Base-by-base conservation (phyloP, 2,329 filamentous ascomycete genomes). In the Microcyclospora pomicola region DNA sequence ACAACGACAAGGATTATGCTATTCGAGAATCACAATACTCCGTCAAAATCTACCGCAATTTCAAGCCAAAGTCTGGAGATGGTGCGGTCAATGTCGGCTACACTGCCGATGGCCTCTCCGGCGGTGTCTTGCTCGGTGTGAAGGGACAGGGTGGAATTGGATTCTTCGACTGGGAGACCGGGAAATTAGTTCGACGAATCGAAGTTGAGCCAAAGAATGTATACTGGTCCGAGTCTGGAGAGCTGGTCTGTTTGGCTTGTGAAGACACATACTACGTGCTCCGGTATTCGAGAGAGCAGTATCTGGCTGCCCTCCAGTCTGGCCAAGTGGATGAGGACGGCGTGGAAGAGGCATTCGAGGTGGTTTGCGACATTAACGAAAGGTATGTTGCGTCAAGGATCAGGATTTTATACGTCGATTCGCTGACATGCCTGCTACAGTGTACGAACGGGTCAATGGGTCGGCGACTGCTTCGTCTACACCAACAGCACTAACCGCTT, bases 381-480 rank as follows among this genome's bases (percentile, higher is more conserved):
- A 83, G 73, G 78, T 81, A 62, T 55, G 68, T 51, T 36, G 7
- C 19, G 12, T 15, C 31, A 15, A 24, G 19, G 19, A 7, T n/a
- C n/a, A 24, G 19, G 19, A 7, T 4, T 24, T 24, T 7, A 7
- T 5, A 24, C 19, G 7, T 29, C 15, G 13, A 13, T 14, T 19
- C 14, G 27, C 29, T 35, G 15, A 10, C 15, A 40, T 35, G 15
- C 19, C 12, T 27, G 14, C 9, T 27, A 38, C 44, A 84, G 80
- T 46, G 86, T 96, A 36, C 82, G 84, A 47, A 95, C 88, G 14
- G 91, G 88, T 50, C 83, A 93, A 66, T 98, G 91, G 91, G 83
- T 98, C 40, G 91, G 91, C 45, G 91, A 98, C 66, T 94, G 88
- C 67, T 94, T 98, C 71, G 87, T 96, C 59, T 98, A 96, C 72